phyloP scores from a whole-genome alignment of 495 filamentous ascomycete genomes.

The Hypoxylon fuscum region DNA sequence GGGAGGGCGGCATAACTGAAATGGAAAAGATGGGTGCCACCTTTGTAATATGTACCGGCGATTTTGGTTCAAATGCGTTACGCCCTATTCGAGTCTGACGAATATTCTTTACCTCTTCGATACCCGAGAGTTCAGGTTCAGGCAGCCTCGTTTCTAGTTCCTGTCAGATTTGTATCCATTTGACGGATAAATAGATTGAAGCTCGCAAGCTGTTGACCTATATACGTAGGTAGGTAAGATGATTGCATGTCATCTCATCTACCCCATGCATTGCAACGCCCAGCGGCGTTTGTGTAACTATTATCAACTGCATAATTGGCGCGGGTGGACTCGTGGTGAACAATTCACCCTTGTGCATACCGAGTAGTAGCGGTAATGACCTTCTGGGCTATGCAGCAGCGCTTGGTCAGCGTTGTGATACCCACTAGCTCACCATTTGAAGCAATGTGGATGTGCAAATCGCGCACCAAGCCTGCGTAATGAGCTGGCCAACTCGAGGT shows the following conservation, averaged over 20 bases:
- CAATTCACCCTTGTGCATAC: conserved; percentile 8
- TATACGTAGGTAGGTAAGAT: conserved; percentile 20
- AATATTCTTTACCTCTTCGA: not conserved
- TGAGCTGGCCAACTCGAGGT: conserved; percentile 37
- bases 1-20: conserved; percentile 20
- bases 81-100: conserved; percentile 5
- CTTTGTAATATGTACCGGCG: conserved; percentile 25
- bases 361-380: not conserved
- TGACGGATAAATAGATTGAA: conserved; percentile 5
- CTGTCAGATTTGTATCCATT: conserved; percentile 24
- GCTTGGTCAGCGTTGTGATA: conserved; percentile 26
- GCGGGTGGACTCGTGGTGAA: conserved; percentile 22
- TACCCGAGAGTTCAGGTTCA: not conserved
- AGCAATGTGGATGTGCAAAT: conserved; percentile 26
- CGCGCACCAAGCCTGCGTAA: conserved; percentile 27
- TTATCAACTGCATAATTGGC: conserved; percentile 24
- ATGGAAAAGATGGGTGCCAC: conserved; percentile 15
- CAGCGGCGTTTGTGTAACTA: conserved; percentile 27
- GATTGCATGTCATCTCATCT: conserved; percentile 31
- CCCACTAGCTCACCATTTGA: conserved; percentile 21
- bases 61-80: conserved; percentile 8
- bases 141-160: conserved; percentile 17
- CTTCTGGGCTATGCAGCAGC: conserved; percentile 6
- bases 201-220: conserved; percentile 27
- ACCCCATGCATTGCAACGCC: conserved; percentile 38